Evolutionary conservation across 345 rosid genomes (phyloP), one percentile per base, ranked within the genome.

Genomic region (Hevea brasiliensis): DNA sequence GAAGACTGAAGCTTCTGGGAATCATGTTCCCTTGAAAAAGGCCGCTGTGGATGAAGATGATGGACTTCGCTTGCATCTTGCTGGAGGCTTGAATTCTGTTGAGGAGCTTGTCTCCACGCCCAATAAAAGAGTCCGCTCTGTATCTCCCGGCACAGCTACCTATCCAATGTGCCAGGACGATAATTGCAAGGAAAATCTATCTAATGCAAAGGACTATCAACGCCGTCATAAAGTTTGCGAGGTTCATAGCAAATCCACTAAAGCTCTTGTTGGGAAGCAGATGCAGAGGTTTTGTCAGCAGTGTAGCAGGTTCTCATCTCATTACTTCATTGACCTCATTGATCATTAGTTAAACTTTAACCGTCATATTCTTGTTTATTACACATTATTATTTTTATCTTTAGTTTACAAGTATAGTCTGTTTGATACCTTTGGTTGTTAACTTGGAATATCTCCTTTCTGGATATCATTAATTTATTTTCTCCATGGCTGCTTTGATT

Each of bases 271-370:
- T 42, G 91, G 86, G 58, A 89, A 89, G 67, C 98, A 89, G 85
- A 87, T 93, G 97, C 98, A 93, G 85, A 87, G 98, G 86, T 93
- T 93, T 42, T 93, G 98, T 81, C 98, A 93, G 80, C 98, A 93
- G 89, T 93, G 98, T 70, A 93, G 98, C 94, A 91, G 98, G 98
- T 93, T 47, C 35, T 61, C n/a, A n/a, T n/a, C n/a, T n/a, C 32
- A 67, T 37, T 12, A 42, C 12, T 32, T 32, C 37, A 93, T 72
- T 78, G 87, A 45, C 4, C 37, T 32, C 37, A 32, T 32, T 26
- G n/a, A 83, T 79, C 35, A 81, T 41, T 14, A 50, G 17, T 50
- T 17, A 17, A 20, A 50, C 7, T 50, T 50, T 17, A 4, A 17
- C 21, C 55, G 15, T 17, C 54, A 15, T 14, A 18, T 14, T 50